Evolutionary conservation across 2,329 filamentous ascomycete genomes (phyloP).

Genomic region (Lasiodiplodia sp.): DNA sequence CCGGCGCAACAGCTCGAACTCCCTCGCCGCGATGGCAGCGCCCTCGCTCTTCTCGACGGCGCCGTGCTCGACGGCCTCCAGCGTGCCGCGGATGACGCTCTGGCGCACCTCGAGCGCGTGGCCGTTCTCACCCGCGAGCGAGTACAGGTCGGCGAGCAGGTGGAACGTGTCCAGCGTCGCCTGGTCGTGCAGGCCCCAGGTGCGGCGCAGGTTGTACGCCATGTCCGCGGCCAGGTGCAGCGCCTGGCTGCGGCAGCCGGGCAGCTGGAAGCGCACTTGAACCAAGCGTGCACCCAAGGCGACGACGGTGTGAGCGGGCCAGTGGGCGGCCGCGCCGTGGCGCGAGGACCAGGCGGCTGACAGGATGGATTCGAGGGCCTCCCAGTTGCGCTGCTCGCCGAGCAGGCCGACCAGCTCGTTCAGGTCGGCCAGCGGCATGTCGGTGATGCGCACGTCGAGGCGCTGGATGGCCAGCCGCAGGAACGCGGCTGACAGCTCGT

Average conservation of each 20-base stretch:
- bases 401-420: slow-evolving; percentile 54
- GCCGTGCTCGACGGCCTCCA: slow-evolving; percentile 35
- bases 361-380: slow-evolving; percentile 48
- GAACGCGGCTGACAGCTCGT: slow-evolving; percentile 49
- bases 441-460: slow-evolving; percentile 52
- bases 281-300: slow-evolving; percentile 61
- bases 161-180: slow-evolving; percentile 58
- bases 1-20: slow-evolving; percentile 44
- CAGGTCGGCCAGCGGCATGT: slow-evolving; percentile 50
- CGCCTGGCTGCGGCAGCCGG: slow-evolving; percentile 45
- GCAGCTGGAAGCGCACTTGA: slow-evolving; percentile 57
- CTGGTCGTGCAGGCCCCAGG: slow-evolving; percentile 57
- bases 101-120: slow-evolving; percentile 40
- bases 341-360: slow-evolving; percentile 46
- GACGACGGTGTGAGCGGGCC: slow-evolving; percentile 51
- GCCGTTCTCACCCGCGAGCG: slow-evolving; percentile 47
- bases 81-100: slow-evolving; percentile 43
- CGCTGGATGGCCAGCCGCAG: slow-evolving; percentile 48
- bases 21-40: slow-evolving; percentile 41
- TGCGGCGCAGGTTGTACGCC: slow-evolving; percentile 62
- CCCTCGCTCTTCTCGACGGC: slow-evolving; percentile 35
- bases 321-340: slow-evolving; percentile 37
- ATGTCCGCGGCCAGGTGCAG: slow-evolving; percentile 60
- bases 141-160: slow-evolving; percentile 59
- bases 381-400: slow-evolving; percentile 54